Base-by-base conservation (phyloP, 768 basidiomycete species). In the Tylopilus sp. region DNA sequence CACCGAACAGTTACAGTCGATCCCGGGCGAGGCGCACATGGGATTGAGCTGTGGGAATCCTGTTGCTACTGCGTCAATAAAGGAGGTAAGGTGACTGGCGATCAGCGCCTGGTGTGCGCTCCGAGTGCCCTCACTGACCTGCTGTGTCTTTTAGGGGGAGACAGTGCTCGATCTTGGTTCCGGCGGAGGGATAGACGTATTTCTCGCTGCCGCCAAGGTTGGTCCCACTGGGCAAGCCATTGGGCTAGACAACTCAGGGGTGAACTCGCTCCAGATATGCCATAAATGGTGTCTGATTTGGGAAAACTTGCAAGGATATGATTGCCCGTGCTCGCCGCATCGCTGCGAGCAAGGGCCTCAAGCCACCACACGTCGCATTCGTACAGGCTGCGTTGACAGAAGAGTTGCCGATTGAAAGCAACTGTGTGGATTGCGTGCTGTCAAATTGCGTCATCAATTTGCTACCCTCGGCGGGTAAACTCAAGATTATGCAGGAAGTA, bases 381-480 rank as follows among this genome's bases (percentile, higher is more conserved):
- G 71, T 79, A 4, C 67, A 78, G 21, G 68, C 74, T 0, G 57
- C 65, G 2, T 61, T 80, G 22, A 71, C 72, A 0, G 72, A 75
- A 20, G 60, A 73, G 7, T 65, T 82, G 2, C 83, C 81, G 1
- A 72, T 83, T 48, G 62, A 67, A 38, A 71, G 76, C 5, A 62
- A 69, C 47, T 72, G 79, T 0, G 71, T 82, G 17, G 79, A 84
- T 54, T 82, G 79, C 51, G 66, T 85, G 15, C 55, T 82, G 6
- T 81, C 80, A 6, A 84, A 81, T 59, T 82, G 81, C 47, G 79
- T 81, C 3, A 63, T 82, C 59, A 80, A 82, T 57, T 61, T 80
- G 2, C 56, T 82, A 6, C 75, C 79, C 0, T 48, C 47, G 0
- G 60, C 67, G 12, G 75, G 72, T 3, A 82, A 79, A 56, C 61